These are phyloP conservation scores for Citrus sinensis DNA, from an alignment of 345 rosid genomes.

Conservation along the genomic window DNA sequence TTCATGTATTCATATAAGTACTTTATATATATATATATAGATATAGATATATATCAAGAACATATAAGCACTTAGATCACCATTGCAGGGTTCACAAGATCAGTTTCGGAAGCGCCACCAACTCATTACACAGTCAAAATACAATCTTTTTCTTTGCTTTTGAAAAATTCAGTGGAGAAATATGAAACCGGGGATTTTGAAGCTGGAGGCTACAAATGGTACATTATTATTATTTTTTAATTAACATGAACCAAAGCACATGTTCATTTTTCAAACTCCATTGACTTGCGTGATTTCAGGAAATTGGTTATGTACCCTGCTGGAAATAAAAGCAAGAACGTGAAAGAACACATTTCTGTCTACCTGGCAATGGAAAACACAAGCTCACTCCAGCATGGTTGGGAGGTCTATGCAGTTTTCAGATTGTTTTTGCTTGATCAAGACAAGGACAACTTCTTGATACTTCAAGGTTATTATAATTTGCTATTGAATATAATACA, in stretches of 20 bases:
- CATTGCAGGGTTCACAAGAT: conserved; percentile 38
- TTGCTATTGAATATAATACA: too few relatives aligned
- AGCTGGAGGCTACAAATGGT: conserved; percentile 84
- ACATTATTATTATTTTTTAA: neutral
- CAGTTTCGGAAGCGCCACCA: conserved; percentile 51
- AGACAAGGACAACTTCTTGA: conserved; percentile 29
- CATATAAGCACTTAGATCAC: neutral
- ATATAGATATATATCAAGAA: neutral
- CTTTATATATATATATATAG: neutral
- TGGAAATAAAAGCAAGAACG: conserved; percentile 63
- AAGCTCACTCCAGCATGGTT: conserved; percentile 36
- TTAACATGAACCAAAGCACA: neutral
- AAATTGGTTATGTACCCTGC: conserved; percentile 57
- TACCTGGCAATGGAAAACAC: conserved; percentile 48
- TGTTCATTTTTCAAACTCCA: neutral
- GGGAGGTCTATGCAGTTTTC: conserved; percentile 51
- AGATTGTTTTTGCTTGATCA: conserved; percentile 56
- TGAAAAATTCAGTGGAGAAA: conserved; percentile 41
- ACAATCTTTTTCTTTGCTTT: conserved; percentile 45
- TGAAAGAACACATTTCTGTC: conserved; percentile 48
- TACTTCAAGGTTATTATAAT: conserved; percentile 31
- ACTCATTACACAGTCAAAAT: conserved; percentile 51
- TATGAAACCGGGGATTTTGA: conserved; percentile 64
- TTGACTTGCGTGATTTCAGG: conserved; percentile 26
- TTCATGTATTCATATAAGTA: too few relatives aligned